Conservation (phyloP, 306 rosid genomes). For the Prunus dulcis region DNA sequence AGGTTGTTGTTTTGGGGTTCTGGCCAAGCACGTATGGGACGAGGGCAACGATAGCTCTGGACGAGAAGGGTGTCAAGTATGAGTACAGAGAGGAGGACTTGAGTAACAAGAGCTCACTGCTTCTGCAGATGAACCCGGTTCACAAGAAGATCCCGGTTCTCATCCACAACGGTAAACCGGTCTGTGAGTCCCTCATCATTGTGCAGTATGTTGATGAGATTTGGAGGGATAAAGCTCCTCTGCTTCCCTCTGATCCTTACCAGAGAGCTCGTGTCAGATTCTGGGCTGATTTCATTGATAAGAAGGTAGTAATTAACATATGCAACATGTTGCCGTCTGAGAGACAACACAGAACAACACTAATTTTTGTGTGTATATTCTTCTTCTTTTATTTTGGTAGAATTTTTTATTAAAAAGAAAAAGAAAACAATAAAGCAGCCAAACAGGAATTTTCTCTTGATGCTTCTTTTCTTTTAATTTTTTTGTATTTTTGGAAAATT, state of each 20-base stretch:
- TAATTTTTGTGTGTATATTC: no score
- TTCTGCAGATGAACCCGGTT: slow-evolving; percentile 53
- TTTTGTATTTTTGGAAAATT: neutral
- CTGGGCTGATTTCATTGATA: slow-evolving; percentile 44
- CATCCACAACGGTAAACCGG: slow-evolving; percentile 49
- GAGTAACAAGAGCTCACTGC: slow-evolving; percentile 40
- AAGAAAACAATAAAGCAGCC: no score
- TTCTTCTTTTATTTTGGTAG: no score
- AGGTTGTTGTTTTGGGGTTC: slow-evolving; percentile 29
- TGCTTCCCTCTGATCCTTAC: slow-evolving; percentile 43
- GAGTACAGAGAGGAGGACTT: slow-evolving; percentile 33
- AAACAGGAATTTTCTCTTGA: no score
- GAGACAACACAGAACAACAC: no score
- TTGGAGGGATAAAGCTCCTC: slow-evolving; percentile 26
- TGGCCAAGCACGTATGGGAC: slow-evolving; percentile 37
- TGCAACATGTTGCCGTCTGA: no score
- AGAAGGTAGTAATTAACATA: slow-evolving; percentile 23
- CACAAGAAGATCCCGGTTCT: slow-evolving; percentile 59
- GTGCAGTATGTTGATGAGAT: slow-evolving; percentile 41
- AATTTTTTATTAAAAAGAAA: no score
- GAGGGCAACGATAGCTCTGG: slow-evolving; percentile 10
- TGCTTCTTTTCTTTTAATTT: no score
- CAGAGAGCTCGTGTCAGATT: slow-evolving; percentile 39
- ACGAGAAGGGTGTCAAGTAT: slow-evolving; percentile 37
- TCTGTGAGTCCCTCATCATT: slow-evolving; percentile 44